These are phyloP conservation scores for Yarrowia galli DNA, from an alignment of 1,139 yeast genomes.

Conservation along the genomic window DNA sequence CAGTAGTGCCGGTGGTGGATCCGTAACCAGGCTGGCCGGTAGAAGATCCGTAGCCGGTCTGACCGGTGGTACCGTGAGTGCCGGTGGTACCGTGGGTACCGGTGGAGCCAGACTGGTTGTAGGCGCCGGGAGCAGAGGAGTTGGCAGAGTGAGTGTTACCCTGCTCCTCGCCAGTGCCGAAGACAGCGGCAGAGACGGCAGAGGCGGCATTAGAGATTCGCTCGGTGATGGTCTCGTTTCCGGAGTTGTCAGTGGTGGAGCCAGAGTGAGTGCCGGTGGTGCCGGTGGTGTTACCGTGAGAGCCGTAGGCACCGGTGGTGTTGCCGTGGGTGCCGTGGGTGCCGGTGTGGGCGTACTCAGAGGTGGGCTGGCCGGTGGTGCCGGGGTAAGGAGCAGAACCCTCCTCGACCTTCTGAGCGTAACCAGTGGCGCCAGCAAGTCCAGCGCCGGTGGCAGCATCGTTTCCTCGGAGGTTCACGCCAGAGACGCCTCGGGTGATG, in stretches of 20 bases:
- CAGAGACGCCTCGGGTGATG: slow-evolving; percentile 21
- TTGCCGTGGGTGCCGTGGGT: neutral
- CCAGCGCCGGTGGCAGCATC: slow-evolving; percentile 31
- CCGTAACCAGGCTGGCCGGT: slow-evolving; percentile 6
- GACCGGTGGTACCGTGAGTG: neutral
- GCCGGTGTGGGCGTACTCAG: slow-evolving; percentile 19
- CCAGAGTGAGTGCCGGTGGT: neutral
- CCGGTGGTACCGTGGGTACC: neutral
- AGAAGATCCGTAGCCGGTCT: neutral
- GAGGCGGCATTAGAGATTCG: slow-evolving; percentile 39
- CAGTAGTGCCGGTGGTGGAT: slow-evolving; percentile 8
- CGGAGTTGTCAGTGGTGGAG: neutral
- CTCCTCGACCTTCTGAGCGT: slow-evolving; percentile 16
- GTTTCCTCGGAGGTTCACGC: slow-evolving; percentile 12
- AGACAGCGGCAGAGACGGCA: slow-evolving; percentile 40
- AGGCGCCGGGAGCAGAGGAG: slow-evolving; percentile 19
- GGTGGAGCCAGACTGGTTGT: slow-evolving; percentile 8
- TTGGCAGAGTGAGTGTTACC: slow-evolving; percentile 15
- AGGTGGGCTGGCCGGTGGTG: neutral
- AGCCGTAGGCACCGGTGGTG: neutral
- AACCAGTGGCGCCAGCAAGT: slow-evolving; percentile 34
- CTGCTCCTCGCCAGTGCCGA: slow-evolving; percentile 37
- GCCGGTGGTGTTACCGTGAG: neutral
- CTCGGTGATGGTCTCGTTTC: slow-evolving; percentile 16
- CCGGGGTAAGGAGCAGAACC: slow-evolving; percentile 6